Evolutionary conservation across 2,329 filamentous ascomycete species (phyloP).

Genomic region (Cladorrhinum sp.): DNA sequence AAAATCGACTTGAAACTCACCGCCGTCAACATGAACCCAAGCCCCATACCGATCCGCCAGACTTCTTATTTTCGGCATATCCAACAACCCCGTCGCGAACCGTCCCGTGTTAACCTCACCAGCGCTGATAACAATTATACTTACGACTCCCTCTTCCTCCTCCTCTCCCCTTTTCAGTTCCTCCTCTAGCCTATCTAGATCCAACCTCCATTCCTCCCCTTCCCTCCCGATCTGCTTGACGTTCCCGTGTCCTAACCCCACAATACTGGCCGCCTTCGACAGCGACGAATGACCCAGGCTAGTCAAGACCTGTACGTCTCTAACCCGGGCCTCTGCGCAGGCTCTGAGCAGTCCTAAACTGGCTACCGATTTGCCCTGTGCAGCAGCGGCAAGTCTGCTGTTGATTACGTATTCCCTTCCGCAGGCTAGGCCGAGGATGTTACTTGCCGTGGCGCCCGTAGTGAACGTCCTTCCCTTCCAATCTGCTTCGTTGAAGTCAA

Average conservation of each 20-base stretch:
- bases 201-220: constrained; percentile 64
- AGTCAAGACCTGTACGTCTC: constrained; percentile 71
- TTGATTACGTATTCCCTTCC: constrained; percentile 62
- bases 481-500: constrained; percentile 60
- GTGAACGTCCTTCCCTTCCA: constrained; percentile 56
- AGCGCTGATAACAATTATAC: constrained; percentile 75
- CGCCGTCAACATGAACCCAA: constrained; percentile 88
- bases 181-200: constrained; percentile 62
- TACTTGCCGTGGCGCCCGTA: constrained; percentile 68
- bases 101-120: constrained; percentile 89
- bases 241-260: constrained; percentile 70
- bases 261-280: constrained; percentile 75
- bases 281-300: constrained; percentile 82
- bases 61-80: constrained; percentile 61
- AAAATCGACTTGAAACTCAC: constrained; percentile 43
- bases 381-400: constrained; percentile 34
- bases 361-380: constrained; percentile 50
- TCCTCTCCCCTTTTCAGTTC: constrained; percentile 51
- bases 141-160: constrained; percentile 55
- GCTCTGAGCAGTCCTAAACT: constrained; percentile 68
- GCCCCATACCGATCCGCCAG: constrained; percentile 71
- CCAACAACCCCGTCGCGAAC: constrained; percentile 61
- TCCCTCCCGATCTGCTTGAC: constrained; percentile 59
- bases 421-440: constrained; percentile 71
- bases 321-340: constrained; percentile 60